Conservation (phyloP, 1,139 yeast species). For the Kluyveromyces sp. region DNA sequence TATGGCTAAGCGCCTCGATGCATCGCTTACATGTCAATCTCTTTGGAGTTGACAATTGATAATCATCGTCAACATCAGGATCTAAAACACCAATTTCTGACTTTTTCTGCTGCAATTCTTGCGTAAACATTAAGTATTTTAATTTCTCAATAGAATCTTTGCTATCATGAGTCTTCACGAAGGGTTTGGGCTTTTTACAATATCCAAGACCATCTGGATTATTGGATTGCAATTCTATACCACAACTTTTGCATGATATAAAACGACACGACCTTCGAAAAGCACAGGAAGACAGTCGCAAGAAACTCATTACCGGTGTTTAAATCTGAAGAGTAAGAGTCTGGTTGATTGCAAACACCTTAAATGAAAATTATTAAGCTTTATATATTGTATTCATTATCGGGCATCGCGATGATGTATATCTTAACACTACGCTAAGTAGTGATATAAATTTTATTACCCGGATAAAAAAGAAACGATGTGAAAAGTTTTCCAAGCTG, state of each 20-base stretch:
- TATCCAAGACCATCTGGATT: conserved; percentile 37
- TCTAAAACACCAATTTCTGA: conserved; percentile 10
- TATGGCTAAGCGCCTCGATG: conserved; percentile 41
- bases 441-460: not conserved
- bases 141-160: conserved; percentile 16
- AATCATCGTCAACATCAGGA: conserved; percentile 8
- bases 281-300: not conserved
- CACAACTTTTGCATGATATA: conserved; percentile 39
- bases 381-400: not conserved
- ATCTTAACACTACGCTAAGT: not conserved
- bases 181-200: conserved; percentile 28
- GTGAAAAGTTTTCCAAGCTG: conserved; percentile 10
- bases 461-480: conserved; percentile 6
- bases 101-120: conserved; percentile 21
- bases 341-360: too few relatives aligned
- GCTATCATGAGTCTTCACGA: not conserved
- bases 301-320: not conserved
- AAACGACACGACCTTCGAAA: conserved; percentile 1
- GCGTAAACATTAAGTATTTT: conserved; percentile 26
- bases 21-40: conserved; percentile 45
- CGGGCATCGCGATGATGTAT: not conserved
- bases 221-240: conserved; percentile 41
- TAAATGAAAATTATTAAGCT: too few relatives aligned
- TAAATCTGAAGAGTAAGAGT: too few relatives aligned
- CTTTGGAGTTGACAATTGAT: conserved; percentile 11